Evolutionary conservation across 176 grass and related monocot species (phyloP).

Genomic region (Carex parvula): DNA sequence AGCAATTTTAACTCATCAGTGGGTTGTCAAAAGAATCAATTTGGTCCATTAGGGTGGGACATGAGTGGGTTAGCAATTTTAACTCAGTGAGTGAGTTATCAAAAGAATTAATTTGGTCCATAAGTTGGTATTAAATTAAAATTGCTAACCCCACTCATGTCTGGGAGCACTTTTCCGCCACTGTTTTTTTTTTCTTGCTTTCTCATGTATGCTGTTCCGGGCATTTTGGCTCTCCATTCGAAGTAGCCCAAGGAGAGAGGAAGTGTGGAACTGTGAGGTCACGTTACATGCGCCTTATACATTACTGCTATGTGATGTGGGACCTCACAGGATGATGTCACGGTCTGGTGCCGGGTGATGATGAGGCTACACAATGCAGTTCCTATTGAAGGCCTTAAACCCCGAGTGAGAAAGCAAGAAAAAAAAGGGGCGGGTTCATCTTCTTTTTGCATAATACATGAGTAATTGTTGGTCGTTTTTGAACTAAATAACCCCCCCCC

Average conservation of each 20-base stretch:
- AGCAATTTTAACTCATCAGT: too few relatives aligned
- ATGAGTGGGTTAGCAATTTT: too few relatives aligned
- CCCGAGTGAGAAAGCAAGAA: background rate
- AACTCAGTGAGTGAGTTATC: too few relatives aligned
- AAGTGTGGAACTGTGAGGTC: background rate
- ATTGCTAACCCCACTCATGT: background rate
- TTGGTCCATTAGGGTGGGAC: too few relatives aligned
- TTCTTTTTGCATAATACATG: background rate
- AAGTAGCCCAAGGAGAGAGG: background rate
- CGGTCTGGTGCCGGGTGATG: background rate
- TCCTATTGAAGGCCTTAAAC: background rate
- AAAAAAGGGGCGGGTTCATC: background rate
- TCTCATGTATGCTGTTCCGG: background rate
- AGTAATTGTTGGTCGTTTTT: background rate
- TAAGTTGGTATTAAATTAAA: background rate
- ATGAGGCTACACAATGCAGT: background rate
- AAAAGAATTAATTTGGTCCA: background rate
- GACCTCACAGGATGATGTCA: background rate
- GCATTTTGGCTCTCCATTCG: background rate
- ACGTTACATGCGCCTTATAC: background rate
- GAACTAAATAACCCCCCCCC: too few relatives aligned
- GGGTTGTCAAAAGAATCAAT: too few relatives aligned
- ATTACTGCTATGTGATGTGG: background rate
- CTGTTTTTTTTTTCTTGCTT: background rate
- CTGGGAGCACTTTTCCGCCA: background rate